These are phyloP conservation scores for Macrolepiota fuliginosa DNA, from an alignment of 768 basidiomycete genomes.

Conservation along the genomic window DNA sequence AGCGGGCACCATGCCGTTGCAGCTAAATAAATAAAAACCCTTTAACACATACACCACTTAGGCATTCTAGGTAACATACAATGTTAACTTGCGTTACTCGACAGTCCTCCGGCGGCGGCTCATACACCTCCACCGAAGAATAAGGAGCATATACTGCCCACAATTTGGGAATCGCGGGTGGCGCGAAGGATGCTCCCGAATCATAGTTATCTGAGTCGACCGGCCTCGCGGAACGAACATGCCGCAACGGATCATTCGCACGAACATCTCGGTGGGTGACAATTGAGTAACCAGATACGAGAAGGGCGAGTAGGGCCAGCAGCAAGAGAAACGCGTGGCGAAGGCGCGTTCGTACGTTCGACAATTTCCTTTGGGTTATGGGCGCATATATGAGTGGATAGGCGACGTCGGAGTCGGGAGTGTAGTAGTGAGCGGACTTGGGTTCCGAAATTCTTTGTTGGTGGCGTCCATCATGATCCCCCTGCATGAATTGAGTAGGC, in stretches of 20 bases:
- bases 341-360: background rate
- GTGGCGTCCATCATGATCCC: background rate
- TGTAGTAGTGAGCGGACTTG: background rate
- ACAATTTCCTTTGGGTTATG: background rate
- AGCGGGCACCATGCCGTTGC: conserved; percentile 80
- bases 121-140: conserved; percentile 45
- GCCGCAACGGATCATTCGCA: background rate
- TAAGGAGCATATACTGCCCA: conserved; percentile 70
- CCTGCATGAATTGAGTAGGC: background rate
- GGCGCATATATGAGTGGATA: background rate
- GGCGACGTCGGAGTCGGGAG: background rate
- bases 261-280: background rate
- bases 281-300: background rate
- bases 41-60: no score
- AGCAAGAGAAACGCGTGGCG: background rate
- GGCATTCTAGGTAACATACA: conserved; percentile 2
- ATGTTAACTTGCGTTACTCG: conserved; percentile 48
- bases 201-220: conserved; percentile 4
- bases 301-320: background rate
- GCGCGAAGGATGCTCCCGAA: conserved; percentile 7
- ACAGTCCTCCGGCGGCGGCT: conserved; percentile 45
- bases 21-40: conserved; percentile 46
- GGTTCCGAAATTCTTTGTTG: background rate
- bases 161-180: conserved; percentile 18
- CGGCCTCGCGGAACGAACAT: background rate